phyloP scores from a whole-genome alignment of 169 alveolate species.

The Eimeria praecox region DNA sequence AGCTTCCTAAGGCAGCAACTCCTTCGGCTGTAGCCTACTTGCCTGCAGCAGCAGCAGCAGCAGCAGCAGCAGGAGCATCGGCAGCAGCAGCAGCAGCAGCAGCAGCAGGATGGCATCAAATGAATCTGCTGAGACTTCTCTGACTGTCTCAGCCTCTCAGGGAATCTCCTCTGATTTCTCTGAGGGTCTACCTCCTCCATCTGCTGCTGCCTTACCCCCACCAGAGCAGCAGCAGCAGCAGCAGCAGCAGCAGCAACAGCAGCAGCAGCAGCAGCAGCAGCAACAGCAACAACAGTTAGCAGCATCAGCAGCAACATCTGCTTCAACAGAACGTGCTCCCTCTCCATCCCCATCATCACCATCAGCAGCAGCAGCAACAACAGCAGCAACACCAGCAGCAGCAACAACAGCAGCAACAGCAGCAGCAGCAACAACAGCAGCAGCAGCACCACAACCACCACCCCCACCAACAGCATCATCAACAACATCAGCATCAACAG shows the following conservation, averaged over 20 bases:
- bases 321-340: too few relatives aligned
- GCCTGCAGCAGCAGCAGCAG: constrained; percentile 22
- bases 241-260: too few relatives aligned
- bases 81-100: constrained; percentile 32
- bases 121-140: background rate
- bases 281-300: too few relatives aligned
- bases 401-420: background rate
- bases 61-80: constrained; percentile 41
- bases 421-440: background rate
- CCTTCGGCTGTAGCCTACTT: background rate
- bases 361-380: background rate
- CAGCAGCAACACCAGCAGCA: background rate
- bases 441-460: background rate
- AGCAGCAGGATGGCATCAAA: constrained; percentile 40
- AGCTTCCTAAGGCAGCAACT: too few relatives aligned
- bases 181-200: too few relatives aligned
- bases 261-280: too few relatives aligned
- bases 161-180: background rate
- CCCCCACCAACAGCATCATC: background rate
- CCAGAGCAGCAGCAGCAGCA: too few relatives aligned
- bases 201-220: too few relatives aligned
- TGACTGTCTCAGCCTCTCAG: constrained; percentile 10
- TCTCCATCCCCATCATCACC: too few relatives aligned
- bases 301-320: background rate
- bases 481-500: background rate